Base-by-base conservation (phyloP, 768 basidiomycete species). In the Boletus rufocinnamomeus region DNA sequence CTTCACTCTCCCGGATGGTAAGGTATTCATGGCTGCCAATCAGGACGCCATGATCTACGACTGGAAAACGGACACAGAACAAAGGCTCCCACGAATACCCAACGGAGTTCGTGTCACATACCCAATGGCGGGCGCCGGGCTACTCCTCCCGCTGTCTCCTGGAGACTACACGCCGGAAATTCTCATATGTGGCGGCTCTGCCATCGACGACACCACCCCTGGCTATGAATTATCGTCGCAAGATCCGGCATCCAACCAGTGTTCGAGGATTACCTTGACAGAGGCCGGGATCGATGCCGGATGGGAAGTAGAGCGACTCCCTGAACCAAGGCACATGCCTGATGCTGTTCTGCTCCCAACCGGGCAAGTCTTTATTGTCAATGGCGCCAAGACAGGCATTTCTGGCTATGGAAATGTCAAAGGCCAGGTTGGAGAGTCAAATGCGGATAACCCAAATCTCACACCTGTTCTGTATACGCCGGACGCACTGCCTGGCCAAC, bases 281-380 rank as follows among this genome's bases (percentile, higher is more conserved):
- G 80, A 83, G 14, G 77, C 75, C 3, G 89, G 89, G 16, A 91
- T 90, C 52, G 71, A 76, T 13, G 69, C 73, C 1, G 90, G 89
- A 25, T 93, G 92, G 92, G 72, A 84, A 68, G 81, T 86, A 13
- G 91, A 93, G 57, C 71, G 82, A 50, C 90, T 93, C 82, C 90
- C 89, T 0, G 70, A 84, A 45, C 80, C 88, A 37, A 84, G 91
- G 32, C 78, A 81, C 19, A 93, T 93, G 91, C 82, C 84, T 3
- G 88, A 93, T 66, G 85, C 85, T n/a, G 86, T 93, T 21, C 76
- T 93, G 17, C 83, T 93, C 45, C 93, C 93, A 4, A 88, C 84
- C 23, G 91, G 91, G 30, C 74, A 86, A 40, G 76, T 92, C 28
- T 65, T 92, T 49, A 82, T 93, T 69, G 81, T 91, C 61, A 93